A percentile compares a stretch with the other conserved stretches of the same genome.
Evolutionary conservation across 2,329 filamentous ascomycete species (phyloP).

Genomic region (Claviceps africana): DNA sequence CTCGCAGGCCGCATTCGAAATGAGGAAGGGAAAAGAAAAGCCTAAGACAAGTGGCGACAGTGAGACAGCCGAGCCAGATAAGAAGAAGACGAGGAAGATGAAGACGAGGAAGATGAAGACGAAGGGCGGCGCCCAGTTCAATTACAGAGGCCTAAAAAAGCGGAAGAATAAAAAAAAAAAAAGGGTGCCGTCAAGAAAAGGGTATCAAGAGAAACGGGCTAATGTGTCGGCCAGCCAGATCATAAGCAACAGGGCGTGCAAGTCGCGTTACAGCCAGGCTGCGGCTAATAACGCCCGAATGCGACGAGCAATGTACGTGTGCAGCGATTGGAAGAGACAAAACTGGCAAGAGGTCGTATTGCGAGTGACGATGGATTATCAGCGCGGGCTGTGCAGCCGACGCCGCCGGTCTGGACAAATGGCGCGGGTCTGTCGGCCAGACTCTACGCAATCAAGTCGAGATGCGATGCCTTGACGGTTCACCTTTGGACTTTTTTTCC

Average conservation of each 20-base stretch:
- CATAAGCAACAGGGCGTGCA: not conserved
- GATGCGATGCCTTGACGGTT: not conserved
- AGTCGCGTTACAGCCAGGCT: not conserved
- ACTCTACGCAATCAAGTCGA: no score
- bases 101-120: not conserved
- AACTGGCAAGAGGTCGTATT: not conserved
- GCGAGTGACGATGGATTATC: not conserved
- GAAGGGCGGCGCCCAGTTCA: conserved; percentile 3
- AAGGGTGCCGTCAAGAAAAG: not conserved
- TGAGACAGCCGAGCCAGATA: conserved; percentile 3
- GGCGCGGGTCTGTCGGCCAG: no score
- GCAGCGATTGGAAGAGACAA: not conserved
- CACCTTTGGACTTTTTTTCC: not conserved
- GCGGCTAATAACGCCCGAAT: not conserved
- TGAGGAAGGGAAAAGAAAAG: not conserved
- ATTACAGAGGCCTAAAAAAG: conserved; percentile 3
- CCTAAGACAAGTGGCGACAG: conserved; percentile 5
- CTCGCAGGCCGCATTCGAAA: not conserved
- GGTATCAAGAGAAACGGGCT: not conserved
- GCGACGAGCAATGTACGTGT: not conserved
- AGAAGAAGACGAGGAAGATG: no score
- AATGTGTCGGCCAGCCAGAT: not conserved
- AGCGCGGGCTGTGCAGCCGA: not conserved
- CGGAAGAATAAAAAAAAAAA: not conserved
- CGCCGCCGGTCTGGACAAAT: not conserved